Conservation (phyloP, 495 filamentous ascomycete species). For the Penicillium tannophilum region DNA sequence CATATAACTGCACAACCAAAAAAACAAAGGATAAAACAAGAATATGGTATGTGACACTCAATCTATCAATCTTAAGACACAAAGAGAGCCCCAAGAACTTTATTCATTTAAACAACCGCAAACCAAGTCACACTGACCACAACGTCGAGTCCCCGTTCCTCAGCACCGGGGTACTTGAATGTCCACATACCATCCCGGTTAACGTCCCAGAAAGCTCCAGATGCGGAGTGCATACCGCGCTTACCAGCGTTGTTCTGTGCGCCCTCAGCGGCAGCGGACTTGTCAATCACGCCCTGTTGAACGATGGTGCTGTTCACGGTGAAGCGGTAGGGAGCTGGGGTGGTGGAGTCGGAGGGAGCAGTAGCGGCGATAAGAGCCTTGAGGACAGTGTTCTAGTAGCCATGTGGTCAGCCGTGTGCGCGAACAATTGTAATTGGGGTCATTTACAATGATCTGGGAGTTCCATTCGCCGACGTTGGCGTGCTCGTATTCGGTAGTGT, state of each 20-base stretch:
- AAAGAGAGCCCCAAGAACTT: neutral
- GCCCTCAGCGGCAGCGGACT: constrained; percentile 41
- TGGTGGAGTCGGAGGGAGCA: constrained; percentile 53
- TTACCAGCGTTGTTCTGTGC: constrained; percentile 63
- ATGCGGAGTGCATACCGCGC: constrained; percentile 94
- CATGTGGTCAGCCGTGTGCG: constrained; percentile 8
- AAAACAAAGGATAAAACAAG: constrained; percentile 7
- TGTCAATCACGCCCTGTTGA: constrained; percentile 67
- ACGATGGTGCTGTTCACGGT: constrained; percentile 97
- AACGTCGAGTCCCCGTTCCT: constrained; percentile 84
- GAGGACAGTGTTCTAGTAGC: constrained; percentile 76
- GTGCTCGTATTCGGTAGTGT: constrained; percentile 78
- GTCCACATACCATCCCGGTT: constrained; percentile 98
- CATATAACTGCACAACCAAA: constrained; percentile 13
- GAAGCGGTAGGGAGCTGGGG: constrained; percentile 72
- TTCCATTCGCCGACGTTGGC: constrained; percentile 82
- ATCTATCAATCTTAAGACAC: constrained; percentile 1
- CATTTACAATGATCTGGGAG: constrained; percentile 79
- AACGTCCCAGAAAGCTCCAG: constrained; percentile 95
- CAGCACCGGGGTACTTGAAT: constrained; percentile 87
- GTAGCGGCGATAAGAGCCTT: constrained; percentile 83
- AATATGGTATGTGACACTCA: neutral
- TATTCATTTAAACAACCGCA: constrained; percentile 30
- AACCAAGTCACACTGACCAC: constrained; percentile 95
- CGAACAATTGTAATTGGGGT: neutral